Conservation (phyloP, 768 basidiomycete species). For the Rhodotorula sphaerocarpa region DNA sequence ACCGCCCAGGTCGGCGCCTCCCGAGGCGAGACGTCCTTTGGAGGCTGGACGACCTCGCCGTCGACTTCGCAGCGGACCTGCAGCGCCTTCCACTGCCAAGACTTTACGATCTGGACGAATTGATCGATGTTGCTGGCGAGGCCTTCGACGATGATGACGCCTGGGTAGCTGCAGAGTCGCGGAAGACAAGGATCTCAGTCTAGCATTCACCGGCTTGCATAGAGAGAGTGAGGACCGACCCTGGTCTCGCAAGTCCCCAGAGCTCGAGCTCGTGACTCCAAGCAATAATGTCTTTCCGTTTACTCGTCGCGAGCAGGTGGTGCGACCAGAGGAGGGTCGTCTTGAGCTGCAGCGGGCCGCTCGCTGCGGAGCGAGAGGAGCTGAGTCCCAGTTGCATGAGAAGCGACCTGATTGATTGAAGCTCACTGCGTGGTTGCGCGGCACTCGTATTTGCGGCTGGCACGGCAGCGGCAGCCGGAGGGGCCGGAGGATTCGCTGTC, state of each 20-base stretch:
- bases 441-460: not conserved
- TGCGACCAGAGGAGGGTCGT: slow-evolving; percentile 27
- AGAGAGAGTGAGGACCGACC: no score
- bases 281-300: slow-evolving; percentile 34
- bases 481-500: not conserved
- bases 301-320: slow-evolving; percentile 35
- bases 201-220: no score
- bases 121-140: slow-evolving; percentile 16
- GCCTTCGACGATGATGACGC: slow-evolving; percentile 34
- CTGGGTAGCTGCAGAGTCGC: slow-evolving; percentile 29
- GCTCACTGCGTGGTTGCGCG: not conserved
- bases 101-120: slow-evolving; percentile 32
- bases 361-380: not conserved
- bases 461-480: no score
- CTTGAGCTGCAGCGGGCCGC: slow-evolving; percentile 15
- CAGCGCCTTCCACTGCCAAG: slow-evolving; percentile 36
- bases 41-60: not conserved
- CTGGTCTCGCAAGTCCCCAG: slow-evolving; percentile 26
- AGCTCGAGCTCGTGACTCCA: slow-evolving; percentile 31
- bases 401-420: not conserved
- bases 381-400: not conserved
- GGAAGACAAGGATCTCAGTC: not conserved
- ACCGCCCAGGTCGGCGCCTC: slow-evolving; percentile 17
- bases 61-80: slow-evolving; percentile 34
- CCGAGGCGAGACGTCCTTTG: not conserved